Base-by-base conservation (phyloP, 116 monocot genomes). In the Dioscorea cayenensis region DNA sequence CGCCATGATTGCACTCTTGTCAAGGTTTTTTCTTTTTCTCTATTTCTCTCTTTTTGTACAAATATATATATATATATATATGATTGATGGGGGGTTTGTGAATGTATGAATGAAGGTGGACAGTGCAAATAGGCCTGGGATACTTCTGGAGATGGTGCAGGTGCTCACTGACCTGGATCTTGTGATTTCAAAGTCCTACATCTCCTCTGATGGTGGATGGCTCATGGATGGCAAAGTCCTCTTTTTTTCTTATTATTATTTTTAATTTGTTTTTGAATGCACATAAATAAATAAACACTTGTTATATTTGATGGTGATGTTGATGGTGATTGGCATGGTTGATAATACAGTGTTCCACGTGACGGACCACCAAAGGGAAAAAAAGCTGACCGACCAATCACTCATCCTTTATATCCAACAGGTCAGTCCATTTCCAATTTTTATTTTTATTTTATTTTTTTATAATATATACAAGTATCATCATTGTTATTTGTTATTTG, bases 151-250 rank as follows among this genome's bases (percentile, higher is more conserved):
- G 43, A 77, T 86, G 75, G 86, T 90, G 20, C 84, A 84, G 73
- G 66, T 87, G 27, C 82, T 90, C 51, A 78, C 82, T 0, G 86
- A 90, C 14, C 84, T 86, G 32, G 82, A 90, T 71, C 90, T 90
- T 49, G 36, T 81, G 62, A 80, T 90, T 72, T 73, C 79, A 70
- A 90, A 86, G 67, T 81, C 90, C 25, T 84, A 84, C 82, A 84
- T 84, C 36, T 84, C 90, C 0, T 84, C 90, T 29, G 86, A 90
- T 37, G 86, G 86, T 55, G 80, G 66, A 22, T 85, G 89, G 89
- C 76, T 85, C 62, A 89, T 89, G 89, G 89, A 88, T 67, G 88
- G 84, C 70, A 36, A n/a, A 16, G 16, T 49, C 32, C 23, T 14
- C 4, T 28, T 67, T 7, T 28, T 1, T 5, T n/a, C n/a, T n/a